Evolutionary conservation across 2,329 filamentous ascomycete species (phyloP), one percentile per base, ranked within the genome.

Genomic region (Hypoxylon sp.): DNA sequence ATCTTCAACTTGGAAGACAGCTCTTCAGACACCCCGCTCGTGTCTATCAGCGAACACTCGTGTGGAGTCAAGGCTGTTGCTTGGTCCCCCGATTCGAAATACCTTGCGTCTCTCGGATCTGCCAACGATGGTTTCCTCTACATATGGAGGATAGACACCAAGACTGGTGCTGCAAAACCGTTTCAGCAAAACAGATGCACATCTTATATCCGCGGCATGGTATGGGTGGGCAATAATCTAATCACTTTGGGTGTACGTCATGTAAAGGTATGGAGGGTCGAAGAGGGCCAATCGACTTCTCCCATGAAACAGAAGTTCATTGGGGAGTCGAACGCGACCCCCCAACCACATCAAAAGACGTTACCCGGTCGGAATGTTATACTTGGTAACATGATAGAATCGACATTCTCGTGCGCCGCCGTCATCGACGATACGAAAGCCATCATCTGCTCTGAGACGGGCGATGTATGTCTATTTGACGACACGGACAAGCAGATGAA

Each of bases 41-140:
- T 94, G 2, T 93, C 92, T 37, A 88, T 99, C 62, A 92, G 89
- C 60, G 96, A 99, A 77, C 96, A 99, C 80, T 91, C 90, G 0
- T 97, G 93, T 79, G 96, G 96, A 5, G 94, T 99, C 33, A 91
- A 90, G 65, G 92, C 92, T 37, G 89, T 99, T 35, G 92, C 94
- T 1, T 99, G 97, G 86, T 98, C 94, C 68, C 86, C 91, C 0
- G 93, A 98, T 78, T 93, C 92, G 11, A 91, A 88, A 71, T 97
- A 92, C 79, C 86, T 99, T 35, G 96, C 96, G 2, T 97, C 94
- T 19, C 85, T 99, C 11, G 96, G 96, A 29, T 89, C 92, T 17
- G 88, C 92, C 61, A 98, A 98, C 78, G 96, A 99, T 80, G 95
- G 95, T 0, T 98, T 97, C 77, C 85, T 99, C 19, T 97, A 95